Base-by-base conservation (phyloP, 768 basidiomycete genomes). In the Rhodosporidiobolus odoratus region DNA sequence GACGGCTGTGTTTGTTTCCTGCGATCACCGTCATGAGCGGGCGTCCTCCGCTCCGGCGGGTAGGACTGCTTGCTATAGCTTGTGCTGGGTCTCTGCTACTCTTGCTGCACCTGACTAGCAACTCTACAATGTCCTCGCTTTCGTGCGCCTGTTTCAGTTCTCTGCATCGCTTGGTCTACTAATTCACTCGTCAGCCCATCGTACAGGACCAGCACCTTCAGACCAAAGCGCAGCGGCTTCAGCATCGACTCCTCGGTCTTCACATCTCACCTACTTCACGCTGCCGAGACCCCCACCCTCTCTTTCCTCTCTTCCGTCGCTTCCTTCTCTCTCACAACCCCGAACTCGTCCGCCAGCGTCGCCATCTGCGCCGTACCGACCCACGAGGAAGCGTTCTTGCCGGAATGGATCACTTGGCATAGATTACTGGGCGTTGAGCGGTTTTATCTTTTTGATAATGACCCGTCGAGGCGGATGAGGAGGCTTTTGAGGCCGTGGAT, bases 331-430 rank as follows among this genome's bases (percentile, higher is more conserved):
- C 65, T 62, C 60, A 9, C 59, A 35, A 15, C 30, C 13, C 45
- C 53, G 16, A 27, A 37, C 0, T 2, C 27, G 6, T 56, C 50
- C 62, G 58, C 63, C 34, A 65, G 47, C 25, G 69, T 71, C 16
- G 54, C 73, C 16, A 43, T 74, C 34, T 74, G 73, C 58, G 73
- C 73, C 23, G 65, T 74, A 4, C 52, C 69, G 50, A 69, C 73
- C 3, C 61, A 65, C 65, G 73, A 74, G 59, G 54, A 61, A 40
- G 48, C 48, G n/a, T 74, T 54, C 65, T 56, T 70, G 2, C 73
- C 73, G 15, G 73, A 74, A 30, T 74, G 73, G 73, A 40, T 74
- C 40, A 66, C 66, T 13, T 74, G 66, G 62, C 73, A 74, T 32
- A 58, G 68, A 16, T 40, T 70, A 32, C 48, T 68, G n/a, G 73